These are phyloP conservation scores for Grosmannia serpens DNA, from an alignment of 2,329 filamentous ascomycete genomes.

Conservation along the genomic window DNA sequence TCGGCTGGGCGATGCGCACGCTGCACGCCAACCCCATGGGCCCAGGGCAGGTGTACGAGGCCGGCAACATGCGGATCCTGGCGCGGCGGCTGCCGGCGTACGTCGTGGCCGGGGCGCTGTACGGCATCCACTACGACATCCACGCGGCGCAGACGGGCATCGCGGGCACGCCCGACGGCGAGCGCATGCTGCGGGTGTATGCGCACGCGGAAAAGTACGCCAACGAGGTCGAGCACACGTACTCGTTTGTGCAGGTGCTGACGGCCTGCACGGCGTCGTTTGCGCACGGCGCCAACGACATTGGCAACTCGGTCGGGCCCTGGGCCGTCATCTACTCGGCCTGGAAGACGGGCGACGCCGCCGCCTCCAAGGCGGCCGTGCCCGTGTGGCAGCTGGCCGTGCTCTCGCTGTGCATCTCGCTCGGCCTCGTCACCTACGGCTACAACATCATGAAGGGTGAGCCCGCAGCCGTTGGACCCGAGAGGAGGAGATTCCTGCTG, in stretches of 20 bases:
- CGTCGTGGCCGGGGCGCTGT: constrained; percentile 51
- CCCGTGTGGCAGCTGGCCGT: constrained; percentile 69
- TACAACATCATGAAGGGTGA: constrained; percentile 77
- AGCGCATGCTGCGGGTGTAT: constrained; percentile 60
- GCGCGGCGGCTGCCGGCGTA: constrained; percentile 58
- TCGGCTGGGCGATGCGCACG: constrained; percentile 75
- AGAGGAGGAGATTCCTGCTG: constrained; percentile 6
- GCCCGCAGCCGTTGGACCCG: constrained; percentile 13
- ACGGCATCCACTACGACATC: constrained; percentile 74
- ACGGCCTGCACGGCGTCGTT: constrained; percentile 64
- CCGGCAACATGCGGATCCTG: constrained; percentile 54
- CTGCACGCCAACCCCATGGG: constrained; percentile 65
- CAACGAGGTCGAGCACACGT: constrained; percentile 59
- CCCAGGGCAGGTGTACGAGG: constrained; percentile 61
- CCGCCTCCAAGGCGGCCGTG: constrained; percentile 51
- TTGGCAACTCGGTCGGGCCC: constrained; percentile 58
- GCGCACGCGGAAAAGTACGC: constrained; percentile 50
- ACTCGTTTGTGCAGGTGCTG: constrained; percentile 54
- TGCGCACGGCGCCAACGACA: constrained; percentile 67
- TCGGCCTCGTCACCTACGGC: constrained; percentile 62
- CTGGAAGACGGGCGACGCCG: constrained; percentile 52
- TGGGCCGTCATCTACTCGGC: constrained; percentile 61
- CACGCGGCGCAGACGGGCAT: constrained; percentile 64
- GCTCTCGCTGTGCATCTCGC: constrained; percentile 48
- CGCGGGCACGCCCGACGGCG: constrained; percentile 59